phyloP scores from a whole-genome alignment of 768 basidiomycete genomes.

The Tephrocybe rancida region DNA sequence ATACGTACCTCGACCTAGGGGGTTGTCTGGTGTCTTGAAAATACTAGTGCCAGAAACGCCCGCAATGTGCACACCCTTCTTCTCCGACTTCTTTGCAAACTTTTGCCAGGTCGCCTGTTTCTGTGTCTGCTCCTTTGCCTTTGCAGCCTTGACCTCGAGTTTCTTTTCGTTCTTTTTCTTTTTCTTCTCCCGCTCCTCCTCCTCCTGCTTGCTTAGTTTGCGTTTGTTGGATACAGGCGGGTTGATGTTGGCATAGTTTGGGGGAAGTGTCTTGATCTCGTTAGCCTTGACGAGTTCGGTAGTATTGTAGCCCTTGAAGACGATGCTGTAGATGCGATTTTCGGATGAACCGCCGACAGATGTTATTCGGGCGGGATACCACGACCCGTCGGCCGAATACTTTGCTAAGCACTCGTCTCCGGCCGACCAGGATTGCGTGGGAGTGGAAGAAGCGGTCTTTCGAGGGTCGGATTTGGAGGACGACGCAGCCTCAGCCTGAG shows the following conservation, averaged over 20 bases:
- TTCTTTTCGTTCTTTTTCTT: constrained; percentile 98
- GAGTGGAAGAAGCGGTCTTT: constrained; percentile 52
- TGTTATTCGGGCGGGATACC: constrained; percentile 90
- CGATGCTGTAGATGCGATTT: constrained; percentile 84
- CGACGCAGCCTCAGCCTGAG: constrained; percentile 65
- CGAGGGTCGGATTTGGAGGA: constrained; percentile 62
- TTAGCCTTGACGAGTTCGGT: constrained; percentile 80
- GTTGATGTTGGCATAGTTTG: constrained; percentile 49
- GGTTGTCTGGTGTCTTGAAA: constrained; percentile 94
- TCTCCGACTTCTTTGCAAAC: constrained; percentile 93
- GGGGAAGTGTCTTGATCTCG: constrained; percentile 71
- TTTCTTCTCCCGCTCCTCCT: constrained; percentile 86
- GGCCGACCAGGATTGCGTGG: constrained; percentile 66
- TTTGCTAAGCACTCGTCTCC: constrained; percentile 88
- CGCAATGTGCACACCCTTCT: constrained; percentile 90
- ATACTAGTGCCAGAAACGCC: constrained; percentile 89
- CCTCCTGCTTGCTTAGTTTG: constrained; percentile 77
- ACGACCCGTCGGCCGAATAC: constrained; percentile 81
- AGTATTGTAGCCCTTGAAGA: constrained; percentile 91
- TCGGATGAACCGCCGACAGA: constrained; percentile 81
- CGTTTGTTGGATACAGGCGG: constrained; percentile 64
- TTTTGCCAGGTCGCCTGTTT: constrained; percentile 93
- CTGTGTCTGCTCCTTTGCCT: constrained; percentile 83
- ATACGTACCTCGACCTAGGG: constrained; percentile 75
- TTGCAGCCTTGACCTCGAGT: constrained; percentile 76